These are phyloP conservation scores for Pythium chondricola DNA, from an alignment of 352 stramenopile species.

Conservation along the genomic window DNA sequence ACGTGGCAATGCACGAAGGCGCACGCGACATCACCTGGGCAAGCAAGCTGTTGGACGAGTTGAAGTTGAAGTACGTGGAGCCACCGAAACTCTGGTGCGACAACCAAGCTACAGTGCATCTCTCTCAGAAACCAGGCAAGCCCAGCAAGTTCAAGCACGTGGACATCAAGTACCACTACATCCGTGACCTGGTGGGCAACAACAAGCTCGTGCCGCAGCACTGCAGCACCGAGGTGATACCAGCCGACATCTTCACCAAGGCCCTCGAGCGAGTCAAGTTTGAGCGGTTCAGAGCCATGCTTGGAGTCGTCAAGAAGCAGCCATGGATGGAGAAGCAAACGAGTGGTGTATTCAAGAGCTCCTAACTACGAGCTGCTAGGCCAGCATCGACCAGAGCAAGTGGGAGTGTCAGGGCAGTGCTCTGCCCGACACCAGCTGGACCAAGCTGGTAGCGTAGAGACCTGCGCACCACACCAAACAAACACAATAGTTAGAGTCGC, in stretches of 20 bases:
- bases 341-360: no score
- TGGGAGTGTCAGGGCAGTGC: no score
- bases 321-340: no score
- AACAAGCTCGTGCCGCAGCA: background rate
- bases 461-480: no score
- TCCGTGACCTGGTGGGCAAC: conserved; percentile 3
- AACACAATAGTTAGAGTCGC: no score
- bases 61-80: conserved; percentile 7
- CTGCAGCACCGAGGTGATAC: conserved; percentile 15
- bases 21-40: conserved; percentile 19
- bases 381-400: no score
- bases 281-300: conserved; percentile 8
- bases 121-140: conserved; percentile 20
- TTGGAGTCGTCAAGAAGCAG: conserved; percentile 4
- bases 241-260: conserved; percentile 24
- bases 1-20: conserved; percentile 19
- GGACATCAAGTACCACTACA: conserved; percentile 22
- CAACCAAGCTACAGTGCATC: conserved; percentile 15
- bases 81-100: conserved; percentile 8
- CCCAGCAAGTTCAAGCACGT: conserved; percentile 21
- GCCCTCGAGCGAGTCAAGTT: conserved; percentile 15
- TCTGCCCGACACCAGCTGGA: no score
- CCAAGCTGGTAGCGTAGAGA: no score
- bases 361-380: no score
- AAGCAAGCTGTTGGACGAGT: conserved; percentile 7